Base-by-base conservation (phyloP, 768 basidiomycete genomes). In the Pisolithus albus region DNA sequence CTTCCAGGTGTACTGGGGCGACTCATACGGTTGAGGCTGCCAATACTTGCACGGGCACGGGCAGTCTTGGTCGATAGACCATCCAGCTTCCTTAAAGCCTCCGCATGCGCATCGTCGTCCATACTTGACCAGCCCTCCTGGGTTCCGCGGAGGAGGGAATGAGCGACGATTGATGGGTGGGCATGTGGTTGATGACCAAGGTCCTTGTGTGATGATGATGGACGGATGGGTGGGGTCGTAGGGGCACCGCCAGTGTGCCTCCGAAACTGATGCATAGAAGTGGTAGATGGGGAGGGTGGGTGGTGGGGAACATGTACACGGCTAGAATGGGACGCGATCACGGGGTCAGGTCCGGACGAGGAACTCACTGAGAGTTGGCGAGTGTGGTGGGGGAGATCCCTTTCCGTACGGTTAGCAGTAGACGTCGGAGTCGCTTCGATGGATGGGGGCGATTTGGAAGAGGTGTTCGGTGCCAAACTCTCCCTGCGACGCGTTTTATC, bases 31-130 rank as follows among this genome's bases (percentile, higher is more conserved):
- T 84, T 82, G 46, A 86, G 75, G 64, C 84, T 90, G 46, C 77
- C 77, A 52, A 90, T 73, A 59, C 90, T 92, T 4, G 87, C 84
- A 23, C 90, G 80, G 10, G 87, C 81, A 45, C 87, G 80, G 9
- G 86, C 81, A 36, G 78, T 83, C 63, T 86, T 88, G 1, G 85
- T 85, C 10, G 80, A 80, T 10, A 96, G 65, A 0, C 95, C 95
- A 61, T 99, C 95, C 23, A 99, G 70, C 70, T 95, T 96, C 50
- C 93, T 81, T 34, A 99, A 74, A 8, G 92, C 91, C 60, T 95
- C 93, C 7, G 82, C 88, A 7, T 95, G 93, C 15, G 86, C 85
- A 59, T 89, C 84, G 62, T 94, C 91, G 60, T 91, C 86, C 60
- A 92, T 76, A 54, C 81, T 88, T 15, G 85, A 85, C 89, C 89